These are phyloP conservation scores for Glutinoglossum americanum DNA, from an alignment of 495 filamentous ascomycete genomes.

Conservation along the genomic window DNA sequence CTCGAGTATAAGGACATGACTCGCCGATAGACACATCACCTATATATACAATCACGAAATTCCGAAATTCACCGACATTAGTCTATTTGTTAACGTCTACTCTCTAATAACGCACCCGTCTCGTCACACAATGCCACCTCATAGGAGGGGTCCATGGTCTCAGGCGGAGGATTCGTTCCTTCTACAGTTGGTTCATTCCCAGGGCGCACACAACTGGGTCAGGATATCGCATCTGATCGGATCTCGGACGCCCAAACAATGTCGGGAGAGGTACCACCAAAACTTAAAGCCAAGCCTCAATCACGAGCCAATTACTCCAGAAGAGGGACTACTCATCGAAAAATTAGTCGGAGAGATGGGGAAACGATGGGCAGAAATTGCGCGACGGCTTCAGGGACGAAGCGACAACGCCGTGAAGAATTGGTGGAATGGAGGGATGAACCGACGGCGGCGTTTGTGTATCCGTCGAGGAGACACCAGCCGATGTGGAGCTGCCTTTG, in stretches of 20 bases:
- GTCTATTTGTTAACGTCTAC: no score
- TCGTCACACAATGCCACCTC: slow-evolving; percentile 8
- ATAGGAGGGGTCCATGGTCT: slow-evolving; percentile 80
- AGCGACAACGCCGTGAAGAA: slow-evolving; percentile 99
- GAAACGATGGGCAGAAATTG: slow-evolving; percentile 90
- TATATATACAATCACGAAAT: background rate
- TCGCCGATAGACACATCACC: no score
- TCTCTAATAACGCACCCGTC: no score
- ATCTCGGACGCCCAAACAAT: slow-evolving; percentile 81
- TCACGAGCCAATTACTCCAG: slow-evolving; percentile 75
- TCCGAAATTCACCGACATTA: no score
- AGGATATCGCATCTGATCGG: slow-evolving; percentile 57
- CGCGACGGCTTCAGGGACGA: slow-evolving; percentile 60
- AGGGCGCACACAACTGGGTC: slow-evolving; percentile 84
- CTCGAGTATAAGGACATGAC: no score
- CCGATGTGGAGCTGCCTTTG: slow-evolving; percentile 6
- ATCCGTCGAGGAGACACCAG: slow-evolving; percentile 23
- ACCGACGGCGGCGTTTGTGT: slow-evolving; percentile 36
- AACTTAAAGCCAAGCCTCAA: slow-evolving; percentile 83
- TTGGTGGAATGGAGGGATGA: slow-evolving; percentile 96
- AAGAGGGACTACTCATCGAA: slow-evolving; percentile 73
- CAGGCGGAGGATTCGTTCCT: slow-evolving; percentile 57
- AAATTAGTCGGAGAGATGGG: slow-evolving; percentile 61
- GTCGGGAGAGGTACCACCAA: slow-evolving; percentile 85
- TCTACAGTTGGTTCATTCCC: slow-evolving; percentile 45